These are phyloP conservation scores for Coriaria nepalensis DNA, from an alignment of 306 rosid species.

Conservation along the genomic window DNA sequence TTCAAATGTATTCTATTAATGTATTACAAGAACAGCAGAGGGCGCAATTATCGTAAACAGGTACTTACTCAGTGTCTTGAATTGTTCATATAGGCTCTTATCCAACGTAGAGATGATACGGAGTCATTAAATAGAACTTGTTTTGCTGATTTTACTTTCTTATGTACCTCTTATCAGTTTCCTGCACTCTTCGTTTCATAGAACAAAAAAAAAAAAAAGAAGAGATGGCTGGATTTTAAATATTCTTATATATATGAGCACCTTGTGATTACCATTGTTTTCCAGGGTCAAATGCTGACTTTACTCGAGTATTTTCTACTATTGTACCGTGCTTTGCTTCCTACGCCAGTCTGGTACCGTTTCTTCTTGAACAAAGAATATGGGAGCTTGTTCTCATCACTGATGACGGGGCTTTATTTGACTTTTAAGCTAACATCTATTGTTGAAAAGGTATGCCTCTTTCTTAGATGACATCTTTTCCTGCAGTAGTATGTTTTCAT, in stretches of 20 bases:
- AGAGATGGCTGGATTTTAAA: too few species aligned
- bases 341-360: slow-evolving; percentile 97
- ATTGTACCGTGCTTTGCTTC: slow-evolving; percentile 88
- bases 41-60: slow-evolving; percentile 89
- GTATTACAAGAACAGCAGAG: slow-evolving; percentile 85
- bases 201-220: too few species aligned
- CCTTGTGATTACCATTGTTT: too few species aligned
- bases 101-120: neutral
- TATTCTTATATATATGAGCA: too few species aligned
- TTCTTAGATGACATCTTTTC: neutral
- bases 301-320: slow-evolving; percentile 74
- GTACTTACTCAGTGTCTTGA: slow-evolving; percentile 25
- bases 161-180: too few species aligned
- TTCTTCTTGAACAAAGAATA: slow-evolving; percentile 97
- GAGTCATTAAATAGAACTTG: neutral
- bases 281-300: slow-evolving; percentile 94
- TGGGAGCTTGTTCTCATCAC: slow-evolving; percentile 87
- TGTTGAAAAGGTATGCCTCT: slow-evolving; percentile 70
- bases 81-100: neutral
- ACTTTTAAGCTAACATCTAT: slow-evolving; percentile 94
- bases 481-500: too few species aligned
- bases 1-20: slow-evolving; percentile 67
- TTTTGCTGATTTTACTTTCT: too few species aligned
- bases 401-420: slow-evolving; percentile 88
- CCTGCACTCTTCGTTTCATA: too few species aligned